Base-by-base conservation (phyloP, 2,329 filamentous ascomycete genomes). In the Alternaria sp. region DNA sequence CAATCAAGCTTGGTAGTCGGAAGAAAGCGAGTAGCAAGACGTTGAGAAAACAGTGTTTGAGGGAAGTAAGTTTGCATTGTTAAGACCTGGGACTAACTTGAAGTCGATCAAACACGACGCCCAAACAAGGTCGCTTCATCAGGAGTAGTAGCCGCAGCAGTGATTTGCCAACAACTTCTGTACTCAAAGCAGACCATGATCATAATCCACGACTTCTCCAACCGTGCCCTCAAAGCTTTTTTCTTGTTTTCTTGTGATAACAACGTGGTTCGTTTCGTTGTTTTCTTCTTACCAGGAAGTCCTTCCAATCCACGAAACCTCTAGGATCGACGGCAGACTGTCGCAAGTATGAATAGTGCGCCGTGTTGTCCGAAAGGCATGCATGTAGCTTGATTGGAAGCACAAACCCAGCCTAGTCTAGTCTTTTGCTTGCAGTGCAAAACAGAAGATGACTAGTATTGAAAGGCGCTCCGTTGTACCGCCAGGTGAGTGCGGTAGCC, bases 391-490 rank as follows among this genome's bases (percentile, higher is more conserved):
- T n/a, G 18, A 34, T 20, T 43, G 47, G 39, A 42, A 30, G 28
- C 12, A 57, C 20, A 42, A 57, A 49, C 61, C 68, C 66, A 69
- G 73, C 73, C 71, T 75, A 69, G 75, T 72, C 75, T 12, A 58
- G 73, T 64, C 65, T 63, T 61, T 54, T 32, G 20, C 43, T 54
- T 42, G 30, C 57, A 20, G 47, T 48, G 59, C 53, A 53, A 57
- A 42, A 24, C 62, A 60, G 61, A 70, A 65, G 68, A 64, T 74
- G 74, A 76, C 74, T 71, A 76, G 74, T 71, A 43, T 54, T 74
- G 49, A 71, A 16, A 36, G 61, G 71, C 71, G 71, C 70, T 66
- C 51, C 62, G 57, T 11, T 58, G 67, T 70, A 69, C 69, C 65
- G 65, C 69, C 68, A 63, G 12, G 22, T 49, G 26, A 58, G 43